Evolutionary conservation across 176 grass and related monocot species (phyloP).

Genomic region (Canna indica): DNA sequence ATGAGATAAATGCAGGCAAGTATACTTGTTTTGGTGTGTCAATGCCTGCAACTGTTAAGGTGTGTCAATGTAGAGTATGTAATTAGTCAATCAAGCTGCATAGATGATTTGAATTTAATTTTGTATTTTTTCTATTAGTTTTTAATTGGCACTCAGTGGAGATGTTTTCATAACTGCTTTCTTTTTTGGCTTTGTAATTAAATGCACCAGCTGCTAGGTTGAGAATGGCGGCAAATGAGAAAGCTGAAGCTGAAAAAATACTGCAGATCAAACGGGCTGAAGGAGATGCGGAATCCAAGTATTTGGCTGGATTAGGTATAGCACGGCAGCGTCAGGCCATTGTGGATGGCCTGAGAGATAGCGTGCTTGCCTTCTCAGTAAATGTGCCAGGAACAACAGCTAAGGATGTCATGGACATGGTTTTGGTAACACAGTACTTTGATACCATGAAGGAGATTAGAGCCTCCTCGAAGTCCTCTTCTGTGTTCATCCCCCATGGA

Average conservation of each 20-base stretch:
- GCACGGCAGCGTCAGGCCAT: slow-evolving; percentile 9
- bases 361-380: slow-evolving; percentile 5
- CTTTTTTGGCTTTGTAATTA: neutral
- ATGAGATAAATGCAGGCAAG: slow-evolving; percentile 12
- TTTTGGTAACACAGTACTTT: slow-evolving; percentile 1
- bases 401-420: slow-evolving; percentile 15
- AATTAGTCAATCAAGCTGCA: neutral
- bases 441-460: slow-evolving; percentile 13
- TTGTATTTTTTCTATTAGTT: neutral
- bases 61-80: neutral
- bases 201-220: neutral
- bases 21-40: neutral
- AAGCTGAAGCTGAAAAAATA: slow-evolving; percentile 11
- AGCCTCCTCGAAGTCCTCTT: slow-evolving; percentile 10
- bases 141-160: neutral
- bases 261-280: slow-evolving; percentile 9
- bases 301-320: slow-evolving; percentile 6
- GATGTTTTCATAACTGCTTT: neutral
- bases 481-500: slow-evolving; percentile 8
- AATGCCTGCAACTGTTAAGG: neutral
- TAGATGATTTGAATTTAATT: neutral
- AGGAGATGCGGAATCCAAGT: slow-evolving; percentile 9
- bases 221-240: slow-evolving; percentile 1
- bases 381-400: slow-evolving; percentile 8
- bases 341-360: slow-evolving; percentile 5